Evolutionary conservation across 1,284 basidiomycete species (phyloP).

Genomic region (Amylostereum chailletii): DNA sequence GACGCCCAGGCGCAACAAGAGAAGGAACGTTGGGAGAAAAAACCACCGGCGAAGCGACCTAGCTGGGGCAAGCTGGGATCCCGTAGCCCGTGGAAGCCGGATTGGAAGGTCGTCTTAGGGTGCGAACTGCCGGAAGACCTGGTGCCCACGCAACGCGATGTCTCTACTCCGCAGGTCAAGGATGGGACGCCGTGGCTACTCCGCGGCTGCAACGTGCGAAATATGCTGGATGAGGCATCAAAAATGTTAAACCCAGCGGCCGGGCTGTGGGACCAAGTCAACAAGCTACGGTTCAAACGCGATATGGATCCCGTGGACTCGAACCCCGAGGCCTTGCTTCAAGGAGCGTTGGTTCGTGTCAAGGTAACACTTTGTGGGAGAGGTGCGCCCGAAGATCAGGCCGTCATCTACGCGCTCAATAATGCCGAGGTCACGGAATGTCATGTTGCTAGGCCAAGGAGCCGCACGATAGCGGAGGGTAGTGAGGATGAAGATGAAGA

Average conservation of each 20-base stretch:
- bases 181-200: slow-evolving; percentile 53
- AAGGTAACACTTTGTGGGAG: slow-evolving; percentile 49
- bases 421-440: too few species aligned
- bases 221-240: slow-evolving; percentile 35
- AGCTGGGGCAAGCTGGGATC: slow-evolving; percentile 64
- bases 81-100: slow-evolving; percentile 63
- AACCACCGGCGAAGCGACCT: slow-evolving; percentile 77
- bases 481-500: slow-evolving; percentile 19
- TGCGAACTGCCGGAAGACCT: slow-evolving; percentile 26
- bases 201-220: slow-evolving; percentile 38
- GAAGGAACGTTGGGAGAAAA: slow-evolving; percentile 61
- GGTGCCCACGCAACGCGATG: slow-evolving; percentile 47
- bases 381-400: slow-evolving; percentile 70
- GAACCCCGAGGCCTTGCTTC: slow-evolving; percentile 34
- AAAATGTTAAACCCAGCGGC: slow-evolving; percentile 31
- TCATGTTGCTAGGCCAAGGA: too few species aligned
- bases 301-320: slow-evolving; percentile 30
- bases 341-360: slow-evolving; percentile 58
- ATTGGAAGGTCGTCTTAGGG: slow-evolving; percentile 64
- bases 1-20: slow-evolving; percentile 41
- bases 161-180: neutral
- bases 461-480: too few species aligned
- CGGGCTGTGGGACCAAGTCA: slow-evolving; percentile 45
- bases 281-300: slow-evolving; percentile 49
- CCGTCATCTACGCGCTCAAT: slow-evolving; percentile 46